phyloP scores from a whole-genome alignment of 2,329 filamentous ascomycete species.

The Thelonectria olida region DNA sequence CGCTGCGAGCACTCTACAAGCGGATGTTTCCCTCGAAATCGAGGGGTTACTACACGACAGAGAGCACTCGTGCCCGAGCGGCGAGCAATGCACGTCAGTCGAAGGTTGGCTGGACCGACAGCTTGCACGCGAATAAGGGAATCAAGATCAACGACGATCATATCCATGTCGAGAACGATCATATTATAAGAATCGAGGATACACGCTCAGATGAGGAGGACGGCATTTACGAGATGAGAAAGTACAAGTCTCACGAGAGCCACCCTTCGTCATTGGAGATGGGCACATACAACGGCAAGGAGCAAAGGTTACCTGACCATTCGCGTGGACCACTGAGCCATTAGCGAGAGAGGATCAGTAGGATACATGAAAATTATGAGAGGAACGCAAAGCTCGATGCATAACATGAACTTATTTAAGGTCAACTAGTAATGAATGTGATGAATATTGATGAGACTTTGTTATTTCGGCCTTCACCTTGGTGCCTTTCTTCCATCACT shows the following conservation, averaged over 20 bases:
- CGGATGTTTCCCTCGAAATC: conserved; percentile 36
- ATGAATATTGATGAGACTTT: too few species aligned
- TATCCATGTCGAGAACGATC: neutral
- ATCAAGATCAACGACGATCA: conserved; percentile 37
- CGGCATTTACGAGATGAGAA: conserved; percentile 18
- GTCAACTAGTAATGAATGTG: too few species aligned
- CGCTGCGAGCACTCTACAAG: conserved; percentile 42
- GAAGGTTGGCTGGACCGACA: conserved; percentile 34
- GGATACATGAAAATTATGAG: neutral
- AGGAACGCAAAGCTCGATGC: too few species aligned
- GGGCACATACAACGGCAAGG: conserved; percentile 32
- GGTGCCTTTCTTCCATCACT: too few species aligned
- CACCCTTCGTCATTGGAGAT: conserved; percentile 34
- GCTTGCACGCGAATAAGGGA: conserved; percentile 32
- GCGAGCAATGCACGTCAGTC: conserved; percentile 24
- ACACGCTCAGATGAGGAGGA: too few species aligned
- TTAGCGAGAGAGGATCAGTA: too few species aligned
- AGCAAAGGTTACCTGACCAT: conserved; percentile 23
- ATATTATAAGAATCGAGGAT: conserved; percentile 1
- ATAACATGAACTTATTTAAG: too few species aligned
- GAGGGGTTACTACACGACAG: conserved; percentile 36
- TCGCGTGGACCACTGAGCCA: conserved; percentile 10
- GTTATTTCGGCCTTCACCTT: too few species aligned
- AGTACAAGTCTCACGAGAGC: conserved; percentile 30
- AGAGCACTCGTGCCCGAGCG: conserved; percentile 27